phyloP scores from a whole-genome alignment of 768 basidiomycete species.

The Xanthoconium purpureum region DNA sequence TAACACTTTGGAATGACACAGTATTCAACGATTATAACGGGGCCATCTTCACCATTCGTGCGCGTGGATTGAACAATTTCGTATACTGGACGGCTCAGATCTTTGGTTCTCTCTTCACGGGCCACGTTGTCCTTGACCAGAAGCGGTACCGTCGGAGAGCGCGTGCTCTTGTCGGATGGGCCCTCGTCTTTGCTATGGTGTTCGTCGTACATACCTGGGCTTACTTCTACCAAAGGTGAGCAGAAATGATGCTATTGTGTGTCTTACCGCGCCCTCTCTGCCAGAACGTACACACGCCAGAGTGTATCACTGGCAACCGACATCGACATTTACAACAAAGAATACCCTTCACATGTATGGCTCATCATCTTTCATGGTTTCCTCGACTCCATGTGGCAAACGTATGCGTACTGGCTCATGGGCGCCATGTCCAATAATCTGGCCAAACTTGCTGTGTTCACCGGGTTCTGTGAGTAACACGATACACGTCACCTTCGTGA shows the following conservation, averaged over 20 bases:
- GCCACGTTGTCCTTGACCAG: conserved; percentile 61
- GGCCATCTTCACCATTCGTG: conserved; percentile 74
- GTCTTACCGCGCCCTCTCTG: background rate
- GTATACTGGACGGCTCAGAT: conserved; percentile 81
- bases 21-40: conserved; percentile 83
- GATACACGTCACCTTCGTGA: too few relatives aligned
- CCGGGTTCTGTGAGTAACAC: conserved; percentile 69
- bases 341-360: conserved; percentile 56
- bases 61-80: conserved; percentile 75
- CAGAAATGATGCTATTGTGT: background rate
- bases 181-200: conserved; percentile 58
- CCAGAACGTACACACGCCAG: conserved; percentile 53
- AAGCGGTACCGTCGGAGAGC: conserved; percentile 52
- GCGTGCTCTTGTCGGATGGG: conserved; percentile 72
- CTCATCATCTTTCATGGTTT: conserved; percentile 74
- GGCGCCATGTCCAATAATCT: conserved; percentile 86
- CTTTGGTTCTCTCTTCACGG: conserved; percentile 70
- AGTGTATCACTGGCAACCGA: conserved; percentile 37
- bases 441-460: conserved; percentile 73
- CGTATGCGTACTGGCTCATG: conserved; percentile 79
- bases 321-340: conserved; percentile 57
- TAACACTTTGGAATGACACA: conserved; percentile 25
- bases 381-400: conserved; percentile 85
- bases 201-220: conserved; percentile 75
- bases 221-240: conserved; percentile 72